Conservation (phyloP, 169 alveolate genomes). For the Eimeria praecox region DNA sequence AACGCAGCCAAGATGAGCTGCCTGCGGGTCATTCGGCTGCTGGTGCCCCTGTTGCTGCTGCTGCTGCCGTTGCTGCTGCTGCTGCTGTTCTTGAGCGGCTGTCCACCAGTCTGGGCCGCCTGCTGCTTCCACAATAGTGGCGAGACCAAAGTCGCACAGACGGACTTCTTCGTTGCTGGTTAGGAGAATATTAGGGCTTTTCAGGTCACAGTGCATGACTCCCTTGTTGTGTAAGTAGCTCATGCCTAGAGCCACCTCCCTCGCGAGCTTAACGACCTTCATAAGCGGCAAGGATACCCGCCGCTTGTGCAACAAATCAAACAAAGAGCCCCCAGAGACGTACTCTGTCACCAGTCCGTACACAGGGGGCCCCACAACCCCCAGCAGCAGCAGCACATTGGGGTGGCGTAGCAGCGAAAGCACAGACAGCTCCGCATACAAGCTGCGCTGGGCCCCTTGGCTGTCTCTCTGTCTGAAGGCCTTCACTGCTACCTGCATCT, state of each 20-base stretch:
- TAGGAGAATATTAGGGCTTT: conserved; percentile 94
- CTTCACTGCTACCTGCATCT: conserved; percentile 77
- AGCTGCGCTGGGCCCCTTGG: conserved; percentile 77
- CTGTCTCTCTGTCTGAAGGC: conserved; percentile 67
- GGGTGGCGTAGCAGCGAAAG: conserved; percentile 91
- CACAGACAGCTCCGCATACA: conserved; percentile 89
- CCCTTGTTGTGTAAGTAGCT: conserved; percentile 91
- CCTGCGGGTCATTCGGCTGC: conserved; percentile 35
- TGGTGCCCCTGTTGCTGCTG: conserved; percentile 64
- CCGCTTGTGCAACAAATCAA: conserved; percentile 89
- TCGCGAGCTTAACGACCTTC: conserved; percentile 85
- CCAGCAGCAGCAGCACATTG: conserved; percentile 89
- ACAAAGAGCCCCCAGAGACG: conserved; percentile 87
- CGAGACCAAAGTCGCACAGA: conserved; percentile 96
- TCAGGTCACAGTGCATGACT: conserved; percentile 87
- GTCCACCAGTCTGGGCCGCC: conserved; percentile 56
- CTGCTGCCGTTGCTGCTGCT: conserved; percentile 62
- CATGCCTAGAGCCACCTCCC: conserved; percentile 90
- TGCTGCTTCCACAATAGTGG: conserved; percentile 81
- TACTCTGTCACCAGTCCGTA: conserved; percentile 92
- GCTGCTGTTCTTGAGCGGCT: conserved; percentile 37
- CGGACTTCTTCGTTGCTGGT: conserved; percentile 91
- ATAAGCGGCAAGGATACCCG: conserved; percentile 73
- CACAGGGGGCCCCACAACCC: conserved; percentile 88
- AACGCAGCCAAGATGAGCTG: conserved; percentile 85